These are phyloP conservation scores for Hypomyces perniciosus DNA, from an alignment of 2,329 filamentous ascomycete species.

Conservation along the genomic window DNA sequence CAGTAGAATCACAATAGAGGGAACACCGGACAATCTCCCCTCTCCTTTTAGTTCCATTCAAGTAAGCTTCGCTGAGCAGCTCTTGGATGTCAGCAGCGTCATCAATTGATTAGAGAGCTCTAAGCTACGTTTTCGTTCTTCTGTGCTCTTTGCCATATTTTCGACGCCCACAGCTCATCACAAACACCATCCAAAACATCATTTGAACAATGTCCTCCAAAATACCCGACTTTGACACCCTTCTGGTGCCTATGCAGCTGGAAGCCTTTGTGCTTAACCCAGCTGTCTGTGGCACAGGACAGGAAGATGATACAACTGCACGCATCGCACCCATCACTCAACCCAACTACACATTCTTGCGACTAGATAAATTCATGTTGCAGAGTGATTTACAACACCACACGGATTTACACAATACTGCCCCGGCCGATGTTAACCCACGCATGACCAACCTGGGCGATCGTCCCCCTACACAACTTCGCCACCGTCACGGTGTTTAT, in stretches of 20 bases:
- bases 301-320: conserved; percentile 15
- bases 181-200: too few relatives aligned
- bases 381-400: conserved; percentile 33
- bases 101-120: too few relatives aligned
- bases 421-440: conserved; percentile 26
- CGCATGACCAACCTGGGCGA: conserved; percentile 31
- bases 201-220: too few relatives aligned
- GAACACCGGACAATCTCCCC: too few relatives aligned
- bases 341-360: conserved; percentile 40
- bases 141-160: too few relatives aligned
- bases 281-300: conserved; percentile 20
- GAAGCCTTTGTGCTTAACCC: conserved; percentile 27
- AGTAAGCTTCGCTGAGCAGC: too few relatives aligned
- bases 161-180: too few relatives aligned
- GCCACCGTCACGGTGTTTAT: conserved; percentile 33
- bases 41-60: too few relatives aligned
- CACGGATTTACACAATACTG: conserved; percentile 31
- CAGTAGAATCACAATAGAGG: too few relatives aligned
- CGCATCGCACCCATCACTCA: conserved; percentile 37
- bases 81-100: too few relatives aligned
- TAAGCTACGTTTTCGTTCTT: too few relatives aligned
- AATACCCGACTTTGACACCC: not conserved
- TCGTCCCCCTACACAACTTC: conserved; percentile 32
- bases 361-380: conserved; percentile 30
- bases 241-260: conserved; percentile 26